phyloP scores from a whole-genome alignment of 805 yeast species.

The Yarrowia sp. region DNA sequence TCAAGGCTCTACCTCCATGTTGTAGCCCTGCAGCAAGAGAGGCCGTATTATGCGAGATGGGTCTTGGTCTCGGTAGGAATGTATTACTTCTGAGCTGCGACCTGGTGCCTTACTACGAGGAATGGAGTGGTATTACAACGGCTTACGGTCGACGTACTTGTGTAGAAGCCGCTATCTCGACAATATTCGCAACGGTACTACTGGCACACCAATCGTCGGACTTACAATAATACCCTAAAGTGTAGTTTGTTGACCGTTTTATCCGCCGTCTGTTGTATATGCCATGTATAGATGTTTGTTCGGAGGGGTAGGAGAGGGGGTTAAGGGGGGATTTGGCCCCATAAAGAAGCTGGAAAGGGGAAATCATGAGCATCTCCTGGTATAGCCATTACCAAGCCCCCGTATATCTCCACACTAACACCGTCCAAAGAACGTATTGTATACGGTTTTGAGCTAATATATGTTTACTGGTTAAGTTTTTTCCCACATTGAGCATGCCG shows the following conservation, averaged over 20 bases:
- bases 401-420: too few species aligned
- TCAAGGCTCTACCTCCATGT: background rate
- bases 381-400: too few species aligned
- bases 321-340: too few species aligned
- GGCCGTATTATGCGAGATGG: constrained; percentile 26
- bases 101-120: background rate
- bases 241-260: constrained; percentile 1
- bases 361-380: too few species aligned
- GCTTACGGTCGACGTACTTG: too few species aligned
- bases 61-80: constrained; percentile 1
- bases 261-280: too few species aligned
- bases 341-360: too few species aligned
- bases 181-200: too few species aligned
- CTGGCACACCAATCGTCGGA: too few species aligned
- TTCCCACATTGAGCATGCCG: background rate
- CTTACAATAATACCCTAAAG: background rate
- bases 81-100: constrained; percentile 4
- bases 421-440: background rate
- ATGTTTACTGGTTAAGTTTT: background rate
- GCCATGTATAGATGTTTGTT: background rate
- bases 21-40: constrained; percentile 10
- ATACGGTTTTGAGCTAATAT: constrained; percentile 21
- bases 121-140: too few species aligned
- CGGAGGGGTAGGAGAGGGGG: too few species aligned
- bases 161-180: too few species aligned